Base-by-base conservation (phyloP, 2,329 filamentous ascomycete species). In the Fusarium beomiforme region DNA sequence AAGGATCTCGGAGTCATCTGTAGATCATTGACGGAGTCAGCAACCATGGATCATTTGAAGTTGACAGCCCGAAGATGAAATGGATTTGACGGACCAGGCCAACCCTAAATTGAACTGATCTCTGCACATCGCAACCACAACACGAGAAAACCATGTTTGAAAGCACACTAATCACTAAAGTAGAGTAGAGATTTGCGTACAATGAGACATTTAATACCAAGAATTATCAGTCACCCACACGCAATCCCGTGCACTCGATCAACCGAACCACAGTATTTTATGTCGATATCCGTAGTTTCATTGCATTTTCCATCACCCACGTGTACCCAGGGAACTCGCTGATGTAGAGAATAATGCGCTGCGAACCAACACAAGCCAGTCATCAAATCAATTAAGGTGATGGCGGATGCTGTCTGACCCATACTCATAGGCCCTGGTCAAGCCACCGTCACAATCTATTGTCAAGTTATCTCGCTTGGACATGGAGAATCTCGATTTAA, bases 311-410 rank as follows among this genome's bases (percentile, higher is more conserved):
- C 39, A 67, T 36, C 26, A 53, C 74, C 74, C 74, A 76, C 74
- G 74, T 76, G 74, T 71, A 75, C 71, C 67, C 49, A 59, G 64
- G 67, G 71, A 76, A 76, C 74, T 75, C 71, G 74, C 64, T 71
- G 68, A 51, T 34, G 57, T 42, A 29, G n/a, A 61, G 42, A 58
- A 39, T 34, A 55, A 73, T 42, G 41, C 23, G 46, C 59, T 57
- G 67, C 21, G 54, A 59, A 59, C 34, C 37, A 43, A 69, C 54
- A 55, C 34, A 49, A 68, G 39, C n/a, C 43, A 31, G n/a, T 64
- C 42, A 47, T 63, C 44, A 49, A 59, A 34, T 61, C 37, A 49
- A 59, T 44, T 21, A 17, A 37, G 23, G 49, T 46, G 50, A 63
- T 24, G 51, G 46, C 44, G 50, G 60, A 46, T 23, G 47, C 36